phyloP scores from a whole-genome alignment of 805 yeast genomes.

The Blastobotrys chiropterorum region DNA sequence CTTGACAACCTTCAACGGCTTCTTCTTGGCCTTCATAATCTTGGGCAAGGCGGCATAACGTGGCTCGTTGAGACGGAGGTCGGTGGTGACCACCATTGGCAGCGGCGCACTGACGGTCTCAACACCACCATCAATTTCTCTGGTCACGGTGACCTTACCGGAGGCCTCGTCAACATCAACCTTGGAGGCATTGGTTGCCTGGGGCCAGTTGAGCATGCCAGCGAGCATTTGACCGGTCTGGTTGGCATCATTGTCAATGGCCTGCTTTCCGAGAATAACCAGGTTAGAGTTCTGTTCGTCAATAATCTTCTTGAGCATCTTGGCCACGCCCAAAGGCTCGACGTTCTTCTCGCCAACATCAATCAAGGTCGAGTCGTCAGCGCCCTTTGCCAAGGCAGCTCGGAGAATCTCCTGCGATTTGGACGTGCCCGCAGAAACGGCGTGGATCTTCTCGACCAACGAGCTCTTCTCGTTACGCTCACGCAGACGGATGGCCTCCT shows the following conservation, averaged over 20 bases:
- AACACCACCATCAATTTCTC: conserved; percentile 95
- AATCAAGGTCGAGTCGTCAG: conserved; percentile 74
- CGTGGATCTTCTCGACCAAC: conserved; percentile 76
- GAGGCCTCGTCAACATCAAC: conserved; percentile 59
- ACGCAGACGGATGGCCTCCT: conserved; percentile 80
- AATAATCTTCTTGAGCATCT: conserved; percentile 67
- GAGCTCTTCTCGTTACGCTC: conserved; percentile 49
- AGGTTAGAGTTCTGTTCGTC: conserved; percentile 67
- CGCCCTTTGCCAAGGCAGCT: conserved; percentile 92
- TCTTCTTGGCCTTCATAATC: conserved; percentile 97
- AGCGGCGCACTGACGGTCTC: conserved; percentile 71
- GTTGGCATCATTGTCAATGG: conserved; percentile 91
- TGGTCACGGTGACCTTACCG: conserved; percentile 56
- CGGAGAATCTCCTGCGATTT: conserved; percentile 85
- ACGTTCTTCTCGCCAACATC: conserved; percentile 67
- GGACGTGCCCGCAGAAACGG: conserved; percentile 82
- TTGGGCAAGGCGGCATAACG: conserved; percentile 94
- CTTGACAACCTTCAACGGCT: conserved; percentile 68
- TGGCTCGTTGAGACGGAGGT: conserved; percentile 89
- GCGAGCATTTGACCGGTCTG: conserved; percentile 98
- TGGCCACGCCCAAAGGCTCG: conserved; percentile 88
- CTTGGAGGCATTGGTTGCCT: conserved; percentile 90
- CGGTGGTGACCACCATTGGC: conserved; percentile 88
- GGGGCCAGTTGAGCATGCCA: conserved; percentile 91
- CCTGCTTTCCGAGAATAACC: conserved; percentile 90